Conservation (phyloP, 2,329 filamentous ascomycete species). For the Scedosporium dehoogii region DNA sequence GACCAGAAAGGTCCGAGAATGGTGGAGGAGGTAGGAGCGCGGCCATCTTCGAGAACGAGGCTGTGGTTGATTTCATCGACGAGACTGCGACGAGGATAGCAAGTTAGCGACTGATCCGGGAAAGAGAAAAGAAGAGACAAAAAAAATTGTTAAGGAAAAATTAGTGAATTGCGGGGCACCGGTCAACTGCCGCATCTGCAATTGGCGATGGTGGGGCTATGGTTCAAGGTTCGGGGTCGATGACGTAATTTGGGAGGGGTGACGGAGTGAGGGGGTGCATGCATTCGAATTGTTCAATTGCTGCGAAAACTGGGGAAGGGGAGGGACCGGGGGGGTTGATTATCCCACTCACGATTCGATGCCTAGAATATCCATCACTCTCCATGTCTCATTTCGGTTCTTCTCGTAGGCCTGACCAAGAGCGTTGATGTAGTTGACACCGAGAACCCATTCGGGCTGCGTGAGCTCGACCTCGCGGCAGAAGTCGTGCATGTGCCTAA, state of each 20-base stretch:
- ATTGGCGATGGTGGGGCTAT: too few species aligned
- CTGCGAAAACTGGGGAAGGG: not conserved
- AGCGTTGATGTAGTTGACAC: conserved; percentile 65
- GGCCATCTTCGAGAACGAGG: conserved; percentile 49
- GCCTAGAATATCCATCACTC: conserved; percentile 63
- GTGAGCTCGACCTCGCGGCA: conserved; percentile 68
- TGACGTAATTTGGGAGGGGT: not conserved
- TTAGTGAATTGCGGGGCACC: not conserved
- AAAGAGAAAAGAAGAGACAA: not conserved
- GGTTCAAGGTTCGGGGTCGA: not conserved
- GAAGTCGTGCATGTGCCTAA: conserved; percentile 70
- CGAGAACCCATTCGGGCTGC: conserved; percentile 66
- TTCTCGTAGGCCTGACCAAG: conserved; percentile 59
- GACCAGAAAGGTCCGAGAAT: conserved; percentile 75
- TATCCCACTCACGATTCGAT: conserved; percentile 48
- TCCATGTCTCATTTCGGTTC: conserved; percentile 64
- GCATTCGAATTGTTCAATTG: not conserved
- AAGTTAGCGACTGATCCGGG: not conserved
- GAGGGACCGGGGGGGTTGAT: not conserved
- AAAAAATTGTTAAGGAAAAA: not conserved
- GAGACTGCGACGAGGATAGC: conserved; percentile 28
- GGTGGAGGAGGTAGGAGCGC: conserved; percentile 60
- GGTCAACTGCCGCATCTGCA: too few species aligned
- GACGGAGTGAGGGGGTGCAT: conserved; percentile 8
- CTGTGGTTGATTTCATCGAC: conserved; percentile 59